Conservation (phyloP, 169 alveolate genomes). For the Plasmodium vivax region DNA sequence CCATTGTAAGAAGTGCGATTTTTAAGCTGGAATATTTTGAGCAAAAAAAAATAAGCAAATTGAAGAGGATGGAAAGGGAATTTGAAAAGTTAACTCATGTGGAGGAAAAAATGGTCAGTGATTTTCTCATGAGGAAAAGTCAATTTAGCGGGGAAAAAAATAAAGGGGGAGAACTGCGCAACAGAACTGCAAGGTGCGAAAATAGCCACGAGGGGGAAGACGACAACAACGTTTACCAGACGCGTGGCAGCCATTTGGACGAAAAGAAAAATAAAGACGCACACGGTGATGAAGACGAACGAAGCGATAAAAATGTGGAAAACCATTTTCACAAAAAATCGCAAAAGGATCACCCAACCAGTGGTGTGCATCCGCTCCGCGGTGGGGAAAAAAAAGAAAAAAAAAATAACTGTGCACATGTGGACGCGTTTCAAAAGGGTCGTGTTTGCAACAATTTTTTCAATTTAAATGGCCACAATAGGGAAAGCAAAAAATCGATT, state of each 20-base stretch:
- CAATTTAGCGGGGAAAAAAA: not conserved
- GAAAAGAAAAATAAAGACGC: not conserved
- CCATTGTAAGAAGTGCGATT: not conserved
- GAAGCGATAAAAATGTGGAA: conserved; percentile 1
- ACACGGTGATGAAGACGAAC: not conserved
- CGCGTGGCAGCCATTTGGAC: not conserved
- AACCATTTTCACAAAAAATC: not conserved
- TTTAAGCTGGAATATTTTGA: conserved; percentile 19
- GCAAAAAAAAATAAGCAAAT: conserved; percentile 9
- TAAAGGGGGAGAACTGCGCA: not conserved
- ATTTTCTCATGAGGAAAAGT: not conserved
- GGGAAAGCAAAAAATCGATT: not conserved
- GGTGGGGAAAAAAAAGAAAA: conserved; percentile 22
- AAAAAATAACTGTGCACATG: conserved; percentile 34
- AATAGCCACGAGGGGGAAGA: not conserved
- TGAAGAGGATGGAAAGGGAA: conserved; percentile 2
- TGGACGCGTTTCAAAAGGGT: not conserved
- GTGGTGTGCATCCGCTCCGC: conserved; percentile 9
- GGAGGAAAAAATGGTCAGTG: not conserved
- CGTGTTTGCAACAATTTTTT: conserved; percentile 1
- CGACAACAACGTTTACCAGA: not conserved
- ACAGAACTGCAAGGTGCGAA: not conserved
- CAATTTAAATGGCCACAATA: not conserved
- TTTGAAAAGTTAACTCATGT: not conserved
- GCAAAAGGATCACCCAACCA: not conserved